Evolutionary conservation across 768 basidiomycete genomes (phyloP), one percentile per base, ranked within the genome.

Genomic region (Tulasnella sp.): DNA sequence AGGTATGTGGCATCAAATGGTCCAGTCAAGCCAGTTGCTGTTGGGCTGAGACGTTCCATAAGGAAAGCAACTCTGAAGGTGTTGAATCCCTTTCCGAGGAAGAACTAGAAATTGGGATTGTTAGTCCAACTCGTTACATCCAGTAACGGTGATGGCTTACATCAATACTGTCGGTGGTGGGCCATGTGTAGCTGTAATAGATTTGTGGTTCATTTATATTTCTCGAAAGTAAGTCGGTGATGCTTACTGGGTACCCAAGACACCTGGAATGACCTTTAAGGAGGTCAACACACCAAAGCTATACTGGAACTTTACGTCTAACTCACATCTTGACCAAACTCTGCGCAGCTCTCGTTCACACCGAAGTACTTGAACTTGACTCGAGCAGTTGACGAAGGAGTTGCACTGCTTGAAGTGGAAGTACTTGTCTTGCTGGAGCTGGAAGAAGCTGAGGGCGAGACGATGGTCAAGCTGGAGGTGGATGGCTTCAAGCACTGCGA

Each of bases 321-420:
- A 35, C 51, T 32, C 8, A 54, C 53, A 12, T 57, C 65, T 55
- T 69, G 64, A 15, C 77, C 78, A 55, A 79, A 80, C 62, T 80
- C 78, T 39, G 76, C 77, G 56, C 76, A 75, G 48, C 75, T 72
- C 61, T 79, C 63, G 63, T 76, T 79, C 35, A 79, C 77, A 62
- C 78, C 78, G 55, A 78, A 77, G 67, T 63, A 76, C 59, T 71
- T 67, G 71, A 80, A 78, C 61, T 76, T 78, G 6, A 31, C 37
- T 40, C 5, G 6, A 5, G 49, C 25, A 10, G 37, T 41, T 27
- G 40, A 24, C 19, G 49, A 33, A 3, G 42, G 29, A n/a, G 49
- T 29, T 8, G 47, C 20, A 10, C 12, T 49, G 10, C 27, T 51
- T 1, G 12, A 12, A 9, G 40, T 32, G 13, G 45, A 33, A 6